These are phyloP conservation scores for Aquilaria sinensis DNA, from an alignment of 345 rosid species.

Conservation along the genomic window DNA sequence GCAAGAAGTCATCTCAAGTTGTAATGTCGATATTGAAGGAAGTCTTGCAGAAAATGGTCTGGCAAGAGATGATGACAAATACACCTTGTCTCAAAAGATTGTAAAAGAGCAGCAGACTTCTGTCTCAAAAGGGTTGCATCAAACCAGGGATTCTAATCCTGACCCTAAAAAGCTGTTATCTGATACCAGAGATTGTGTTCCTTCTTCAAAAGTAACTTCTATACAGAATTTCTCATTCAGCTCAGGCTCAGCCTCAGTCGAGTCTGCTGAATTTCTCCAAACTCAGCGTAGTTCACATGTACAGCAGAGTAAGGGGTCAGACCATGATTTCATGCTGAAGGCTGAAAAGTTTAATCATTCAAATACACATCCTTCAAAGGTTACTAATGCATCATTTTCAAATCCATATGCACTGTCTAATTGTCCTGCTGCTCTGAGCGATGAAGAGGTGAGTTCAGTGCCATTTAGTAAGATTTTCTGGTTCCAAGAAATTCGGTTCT, in stretches of 20 bases:
- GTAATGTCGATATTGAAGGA: conserved; percentile 29
- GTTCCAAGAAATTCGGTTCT: neutral
- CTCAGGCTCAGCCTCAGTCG: conserved; percentile 28
- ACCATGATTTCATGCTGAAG: conserved; percentile 42
- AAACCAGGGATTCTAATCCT: conserved; percentile 50
- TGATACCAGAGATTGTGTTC: conserved; percentile 47
- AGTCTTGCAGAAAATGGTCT: conserved; percentile 39
- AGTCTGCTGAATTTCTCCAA: conserved; percentile 31
- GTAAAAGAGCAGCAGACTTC: conserved; percentile 41
- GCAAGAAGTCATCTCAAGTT: conserved; percentile 30
- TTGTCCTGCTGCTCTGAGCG: conserved; percentile 52
- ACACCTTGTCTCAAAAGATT: conserved; percentile 31
- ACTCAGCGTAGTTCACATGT: conserved; percentile 30
- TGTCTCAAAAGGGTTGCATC: conserved; percentile 32
- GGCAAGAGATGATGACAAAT: conserved; percentile 36
- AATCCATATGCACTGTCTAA: conserved; percentile 42
- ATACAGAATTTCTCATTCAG: conserved; percentile 32
- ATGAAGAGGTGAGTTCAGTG: conserved; percentile 72
- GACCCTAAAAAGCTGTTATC: conserved; percentile 38
- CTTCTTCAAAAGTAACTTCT: conserved; percentile 42
- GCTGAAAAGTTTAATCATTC: conserved; percentile 60
- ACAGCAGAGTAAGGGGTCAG: conserved; percentile 37
- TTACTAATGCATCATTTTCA: conserved; percentile 36
- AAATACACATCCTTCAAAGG: conserved; percentile 44
- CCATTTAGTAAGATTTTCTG: conserved; percentile 3